Percentiles rank a stretch among this genome's conserved stretches.
These are phyloP conservation scores for Botrytis byssoidea DNA, from an alignment of 2,329 filamentous ascomycete species.

Conservation along the genomic window DNA sequence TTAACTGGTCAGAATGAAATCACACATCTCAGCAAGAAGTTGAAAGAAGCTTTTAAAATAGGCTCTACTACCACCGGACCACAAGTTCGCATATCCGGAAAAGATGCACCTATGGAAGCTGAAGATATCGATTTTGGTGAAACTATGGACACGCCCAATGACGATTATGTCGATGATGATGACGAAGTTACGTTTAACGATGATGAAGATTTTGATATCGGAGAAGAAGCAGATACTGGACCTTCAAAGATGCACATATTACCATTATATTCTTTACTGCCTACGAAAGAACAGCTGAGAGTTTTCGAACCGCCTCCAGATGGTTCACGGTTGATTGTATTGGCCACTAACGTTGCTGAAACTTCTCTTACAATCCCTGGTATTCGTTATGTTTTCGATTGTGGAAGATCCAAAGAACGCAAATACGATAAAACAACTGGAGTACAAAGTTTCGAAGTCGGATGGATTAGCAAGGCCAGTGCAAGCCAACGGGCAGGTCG, in stretches of 20 bases:
- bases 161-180: conserved; percentile 57
- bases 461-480: conserved; percentile 97
- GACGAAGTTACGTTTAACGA: conserved; percentile 58
- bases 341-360: conserved; percentile 96
- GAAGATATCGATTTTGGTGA: conserved; percentile 85
- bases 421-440: conserved; percentile 84
- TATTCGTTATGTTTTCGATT: conserved; percentile 93
- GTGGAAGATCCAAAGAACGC: conserved; percentile 87
- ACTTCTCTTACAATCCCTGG: conserved; percentile 96
- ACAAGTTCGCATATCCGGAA: conserved; percentile 72
- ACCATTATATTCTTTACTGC: conserved; percentile 90
- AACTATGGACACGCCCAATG: conserved; percentile 54
- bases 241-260: conserved; percentile 79
- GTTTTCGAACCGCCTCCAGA: conserved; percentile 86
- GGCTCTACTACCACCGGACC: conserved; percentile 52
- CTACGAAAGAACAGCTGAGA: conserved; percentile 83
- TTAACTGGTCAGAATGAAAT: conserved; percentile 95
- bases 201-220: conserved; percentile 54
- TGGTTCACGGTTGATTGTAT: conserved; percentile 77
- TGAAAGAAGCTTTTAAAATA: conserved; percentile 63
- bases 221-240: conserved; percentile 63
- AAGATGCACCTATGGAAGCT: conserved; percentile 74
- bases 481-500: conserved; percentile 88
- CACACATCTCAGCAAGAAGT: conserved; percentile 70
- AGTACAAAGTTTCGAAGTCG: conserved; percentile 92